Evolutionary conservation across 257 asterid genomes (phyloP), one percentile per base, ranked within the genome.

Genomic region (Solanum ossicruentum): DNA sequence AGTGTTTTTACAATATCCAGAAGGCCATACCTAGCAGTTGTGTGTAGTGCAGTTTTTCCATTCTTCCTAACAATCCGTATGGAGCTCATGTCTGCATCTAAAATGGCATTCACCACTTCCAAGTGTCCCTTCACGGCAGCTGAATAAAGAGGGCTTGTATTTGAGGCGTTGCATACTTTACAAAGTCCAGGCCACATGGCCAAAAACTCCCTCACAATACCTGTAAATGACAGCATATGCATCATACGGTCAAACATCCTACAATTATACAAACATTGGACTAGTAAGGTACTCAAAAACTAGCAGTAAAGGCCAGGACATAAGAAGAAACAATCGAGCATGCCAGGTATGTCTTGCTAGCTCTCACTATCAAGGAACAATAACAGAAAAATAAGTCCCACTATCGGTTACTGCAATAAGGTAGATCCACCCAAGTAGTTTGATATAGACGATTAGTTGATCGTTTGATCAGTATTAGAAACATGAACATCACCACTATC

Each of bases 101-200:
- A 86, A 87, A 97, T 95, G 67, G 98, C 96, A 61, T 92, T 95
- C 63, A 95, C 97, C 21, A 93, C 94, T 47, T 94, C 94, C 18
- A 95, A 82, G 84, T 93, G 98, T 6, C 92, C 94, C 69, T 95
- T 95, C 17, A 91, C 87, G 13, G 98, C 97, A 80, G 99, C 98
- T 39, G 98, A 89, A 84, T 97, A 97, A 28, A 97, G 94, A 79
- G 99, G 99, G 88, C 99, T 97, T 4, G 99, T 97, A 86, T 95
- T 95, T 36, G 98, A 87, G 28, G 98, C 87, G 89, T 97, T 90
- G 92, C 99, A 95, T 77, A 94, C 92, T 88, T 89, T 89, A 86
- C 99, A 95, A 70, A 97, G 98, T 94, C 94, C 97, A 7, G 99
- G 98, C 99, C 99, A 97, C 88, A 66, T 88, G 21, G 82, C 84